Evolutionary conservation across 768 basidiomycete species (phyloP).

Genomic region (Calvatia gigantea): DNA sequence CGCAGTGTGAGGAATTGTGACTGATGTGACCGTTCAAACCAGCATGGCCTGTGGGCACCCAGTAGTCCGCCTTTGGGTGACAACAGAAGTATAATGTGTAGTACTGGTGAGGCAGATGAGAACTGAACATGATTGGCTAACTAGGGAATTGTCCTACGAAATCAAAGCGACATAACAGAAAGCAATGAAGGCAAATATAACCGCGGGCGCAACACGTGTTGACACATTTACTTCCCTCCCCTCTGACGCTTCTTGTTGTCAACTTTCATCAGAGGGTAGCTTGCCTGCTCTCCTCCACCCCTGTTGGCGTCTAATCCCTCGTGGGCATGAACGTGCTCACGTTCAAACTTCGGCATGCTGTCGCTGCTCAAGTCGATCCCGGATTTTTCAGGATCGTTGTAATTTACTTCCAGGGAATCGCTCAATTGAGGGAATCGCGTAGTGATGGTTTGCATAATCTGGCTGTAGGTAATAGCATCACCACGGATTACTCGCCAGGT

Average conservation of each 20-base stretch:
- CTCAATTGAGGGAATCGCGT: neutral
- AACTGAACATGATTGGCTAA: no score
- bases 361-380: neutral
- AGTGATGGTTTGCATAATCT: neutral
- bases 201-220: no score
- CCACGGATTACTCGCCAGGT: neutral
- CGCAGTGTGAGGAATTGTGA: no score
- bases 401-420: neutral
- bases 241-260: neutral
- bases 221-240: no score
- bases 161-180: no score
- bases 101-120: no score
- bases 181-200: no score
- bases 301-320: neutral
- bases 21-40: no score
- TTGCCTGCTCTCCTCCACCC: neutral
- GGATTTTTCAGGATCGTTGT: neutral
- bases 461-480: neutral
- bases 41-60: no score
- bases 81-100: no score
- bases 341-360: neutral
- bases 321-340: neutral
- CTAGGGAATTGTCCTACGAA: no score
- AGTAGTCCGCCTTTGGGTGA: no score
- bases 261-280: neutral